A percentile compares a stretch with the other conserved stretches of the same genome.
Conservation (phyloP, 176 grass and related monocot genomes). For the Carex kokanica region DNA sequence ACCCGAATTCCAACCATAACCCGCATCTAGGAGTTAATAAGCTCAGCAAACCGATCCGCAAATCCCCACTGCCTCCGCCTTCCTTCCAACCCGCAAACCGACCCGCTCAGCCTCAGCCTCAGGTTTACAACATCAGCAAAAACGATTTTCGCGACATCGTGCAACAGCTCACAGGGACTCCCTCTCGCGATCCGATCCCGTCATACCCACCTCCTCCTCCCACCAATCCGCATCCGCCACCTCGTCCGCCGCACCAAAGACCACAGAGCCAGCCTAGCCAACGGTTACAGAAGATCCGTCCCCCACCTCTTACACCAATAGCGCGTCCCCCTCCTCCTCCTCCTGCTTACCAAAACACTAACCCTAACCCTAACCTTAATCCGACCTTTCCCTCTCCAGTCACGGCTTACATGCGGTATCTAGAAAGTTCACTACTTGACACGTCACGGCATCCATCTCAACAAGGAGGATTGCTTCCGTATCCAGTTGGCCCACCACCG, state of each 20-base stretch:
- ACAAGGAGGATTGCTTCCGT: conserved; percentile 25
- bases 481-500: conserved; percentile 1
- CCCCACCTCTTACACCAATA: conserved; percentile 22
- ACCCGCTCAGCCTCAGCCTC: conserved; percentile 73
- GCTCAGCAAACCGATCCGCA: conserved; percentile 81
- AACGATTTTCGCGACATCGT: conserved; percentile 96
- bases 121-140: conserved; percentile 99
- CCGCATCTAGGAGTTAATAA: conserved; percentile 75
- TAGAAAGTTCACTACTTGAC: conserved; percentile 26
- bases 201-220: not conserved
- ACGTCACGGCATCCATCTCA: not conserved
- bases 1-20: conserved; percentile 30
- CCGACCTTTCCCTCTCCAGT: conserved; percentile 19
- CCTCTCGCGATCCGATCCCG: conserved; percentile 40
- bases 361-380: conserved; percentile 26
- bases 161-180: conserved; percentile 94
- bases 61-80: conserved; percentile 53
- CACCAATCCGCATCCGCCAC: conserved; percentile 6
- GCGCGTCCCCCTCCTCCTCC: conserved; percentile 12
- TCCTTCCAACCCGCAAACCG: conserved; percentile 24
- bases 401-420: conserved; percentile 25
- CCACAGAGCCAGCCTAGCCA: conserved; percentile 30
- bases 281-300: conserved; percentile 25
- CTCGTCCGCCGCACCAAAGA: conserved; percentile 42
- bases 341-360: conserved; percentile 13